phyloP scores from a whole-genome alignment of 2,329 filamentous ascomycete genomes.

The Polychaeton citri region DNA sequence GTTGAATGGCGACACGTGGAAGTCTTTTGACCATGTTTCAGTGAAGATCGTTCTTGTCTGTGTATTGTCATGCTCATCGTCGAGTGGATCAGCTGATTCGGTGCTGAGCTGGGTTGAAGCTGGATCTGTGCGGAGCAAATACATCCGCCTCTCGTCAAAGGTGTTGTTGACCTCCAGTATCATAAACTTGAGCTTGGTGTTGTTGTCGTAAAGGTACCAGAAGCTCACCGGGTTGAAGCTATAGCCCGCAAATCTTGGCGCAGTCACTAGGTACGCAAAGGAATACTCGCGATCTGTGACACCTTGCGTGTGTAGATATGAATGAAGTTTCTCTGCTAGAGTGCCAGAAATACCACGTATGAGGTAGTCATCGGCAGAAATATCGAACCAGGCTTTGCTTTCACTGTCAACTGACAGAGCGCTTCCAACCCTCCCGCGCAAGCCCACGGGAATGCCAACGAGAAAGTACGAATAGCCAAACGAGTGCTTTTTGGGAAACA shows the following conservation, averaged over 20 bases:
- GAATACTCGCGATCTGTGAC: constrained; percentile 48
- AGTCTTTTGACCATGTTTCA: constrained; percentile 53
- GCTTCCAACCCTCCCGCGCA: constrained; percentile 40
- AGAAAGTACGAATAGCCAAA: constrained; percentile 61
- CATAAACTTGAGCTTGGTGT: constrained; percentile 47
- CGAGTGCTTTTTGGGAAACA: constrained; percentile 54
- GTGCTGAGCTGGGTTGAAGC: constrained; percentile 1
- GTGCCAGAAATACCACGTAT: constrained; percentile 41
- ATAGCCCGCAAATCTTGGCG: constrained; percentile 54
- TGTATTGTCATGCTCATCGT: constrained; percentile 2
- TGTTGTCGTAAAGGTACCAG: constrained; percentile 59
- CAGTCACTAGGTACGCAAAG: constrained; percentile 58
- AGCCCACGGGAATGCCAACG: constrained; percentile 54
- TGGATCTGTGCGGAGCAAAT: constrained; percentile 40
- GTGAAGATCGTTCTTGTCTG: constrained; percentile 26
- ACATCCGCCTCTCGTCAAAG: constrained; percentile 58
- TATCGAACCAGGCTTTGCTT: constrained; percentile 41
- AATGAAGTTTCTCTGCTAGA: constrained; percentile 49
- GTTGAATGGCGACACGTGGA: constrained; percentile 68
- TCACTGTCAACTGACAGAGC: constrained; percentile 38
- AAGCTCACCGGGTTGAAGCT: constrained; percentile 66
- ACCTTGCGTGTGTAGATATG: constrained; percentile 43
- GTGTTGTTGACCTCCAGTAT: constrained; percentile 67
- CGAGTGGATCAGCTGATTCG: constrained; percentile 1
- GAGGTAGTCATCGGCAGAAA: constrained; percentile 50